Conservation (phyloP, 2,329 filamentous ascomycete genomes). For the Aspergillus aculeatus region DNA sequence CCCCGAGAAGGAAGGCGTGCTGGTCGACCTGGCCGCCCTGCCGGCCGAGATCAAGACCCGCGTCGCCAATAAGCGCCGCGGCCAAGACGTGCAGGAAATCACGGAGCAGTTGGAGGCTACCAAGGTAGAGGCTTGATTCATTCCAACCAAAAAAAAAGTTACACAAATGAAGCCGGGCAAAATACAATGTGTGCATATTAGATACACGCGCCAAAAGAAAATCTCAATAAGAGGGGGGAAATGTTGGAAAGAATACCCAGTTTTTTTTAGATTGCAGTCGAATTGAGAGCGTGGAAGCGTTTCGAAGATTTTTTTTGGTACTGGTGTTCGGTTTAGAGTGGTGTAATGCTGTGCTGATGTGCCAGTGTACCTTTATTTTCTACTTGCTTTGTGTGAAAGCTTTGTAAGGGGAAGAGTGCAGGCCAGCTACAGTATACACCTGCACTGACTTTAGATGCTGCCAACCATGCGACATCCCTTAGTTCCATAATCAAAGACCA, state of each 20-base stretch:
- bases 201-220: too few species aligned
- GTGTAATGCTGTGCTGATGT: too few species aligned
- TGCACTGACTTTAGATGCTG: background rate
- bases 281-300: slow-evolving; percentile 6
- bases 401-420: too few species aligned
- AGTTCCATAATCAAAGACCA: background rate
- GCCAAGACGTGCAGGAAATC: slow-evolving; percentile 7
- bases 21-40: slow-evolving; percentile 58
- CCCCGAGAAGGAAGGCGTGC: slow-evolving; percentile 83
- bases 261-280: slow-evolving; percentile 14
- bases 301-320: background rate
- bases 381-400: too few species aligned
- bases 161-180: too few species aligned
- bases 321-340: too few species aligned
- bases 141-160: too few species aligned
- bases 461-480: background rate
- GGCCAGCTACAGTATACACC: background rate
- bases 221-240: background rate
- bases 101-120: slow-evolving; percentile 25
- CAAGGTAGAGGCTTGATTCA: slow-evolving; percentile 18
- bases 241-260: slow-evolving; percentile 10
- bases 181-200: too few species aligned
- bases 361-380: too few species aligned
- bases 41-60: slow-evolving; percentile 25
- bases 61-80: slow-evolving; percentile 25